Conservation (phyloP, 305 asterid species). For the Petunia hybrid region DNA sequence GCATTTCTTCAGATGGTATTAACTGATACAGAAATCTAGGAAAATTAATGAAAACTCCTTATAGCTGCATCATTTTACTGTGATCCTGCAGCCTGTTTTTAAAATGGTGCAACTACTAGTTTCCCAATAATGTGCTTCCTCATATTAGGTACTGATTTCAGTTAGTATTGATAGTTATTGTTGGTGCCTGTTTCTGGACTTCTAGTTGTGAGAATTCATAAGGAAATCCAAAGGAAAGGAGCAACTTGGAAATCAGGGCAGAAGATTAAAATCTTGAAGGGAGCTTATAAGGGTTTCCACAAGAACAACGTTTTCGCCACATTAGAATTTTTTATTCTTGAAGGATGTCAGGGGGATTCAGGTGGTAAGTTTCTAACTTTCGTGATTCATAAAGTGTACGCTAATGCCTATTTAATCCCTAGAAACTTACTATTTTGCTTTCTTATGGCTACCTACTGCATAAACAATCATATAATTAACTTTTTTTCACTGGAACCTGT, state of each 20-base stretch:
- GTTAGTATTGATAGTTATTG: not conserved
- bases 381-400: not conserved
- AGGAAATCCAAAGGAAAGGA: constrained; percentile 58
- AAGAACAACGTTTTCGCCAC: constrained; percentile 59
- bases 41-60: not conserved
- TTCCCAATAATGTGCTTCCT: not conserved
- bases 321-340: constrained; percentile 67
- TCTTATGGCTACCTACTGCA: constrained; percentile 9
- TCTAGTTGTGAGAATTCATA: constrained; percentile 70
- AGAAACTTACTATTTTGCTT: not conserved
- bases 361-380: constrained; percentile 57
- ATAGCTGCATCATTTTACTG: not conserved
- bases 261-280: constrained; percentile 66
- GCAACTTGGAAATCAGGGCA: constrained; percentile 68
- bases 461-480: not conserved
- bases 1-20: constrained; percentile 61
- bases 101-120: constrained; percentile 12
- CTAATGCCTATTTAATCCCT: not conserved
- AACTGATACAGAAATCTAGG: not conserved
- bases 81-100: not conserved
- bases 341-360: constrained; percentile 70
- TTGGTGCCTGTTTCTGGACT: not conserved
- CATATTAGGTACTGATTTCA: not conserved
- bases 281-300: constrained; percentile 69
- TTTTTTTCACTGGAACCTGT: not conserved